Conservation (phyloP, 2,329 filamentous ascomycete species). For the Colletotrichum sp. region DNA sequence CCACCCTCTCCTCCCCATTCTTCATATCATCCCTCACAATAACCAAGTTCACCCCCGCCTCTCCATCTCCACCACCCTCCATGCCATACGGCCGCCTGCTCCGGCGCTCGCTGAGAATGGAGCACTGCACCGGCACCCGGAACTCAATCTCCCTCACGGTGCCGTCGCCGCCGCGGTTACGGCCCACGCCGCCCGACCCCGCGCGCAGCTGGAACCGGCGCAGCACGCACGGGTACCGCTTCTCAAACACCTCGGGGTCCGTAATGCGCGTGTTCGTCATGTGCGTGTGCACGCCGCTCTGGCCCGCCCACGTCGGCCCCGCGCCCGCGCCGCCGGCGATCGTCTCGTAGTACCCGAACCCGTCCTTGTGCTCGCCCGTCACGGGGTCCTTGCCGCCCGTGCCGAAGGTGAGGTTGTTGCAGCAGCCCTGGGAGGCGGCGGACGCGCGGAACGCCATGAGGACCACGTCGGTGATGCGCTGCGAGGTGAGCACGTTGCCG, state of each 20-base stretch:
- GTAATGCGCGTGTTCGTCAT: conserved; percentile 90
- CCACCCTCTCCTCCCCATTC: conserved; percentile 35
- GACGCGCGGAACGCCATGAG: conserved; percentile 81
- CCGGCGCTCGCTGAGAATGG: conserved; percentile 78
- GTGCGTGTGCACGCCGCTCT: conserved; percentile 79
- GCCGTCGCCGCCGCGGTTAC: conserved; percentile 76
- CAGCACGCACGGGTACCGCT: conserved; percentile 76
- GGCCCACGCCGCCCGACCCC: conserved; percentile 68
- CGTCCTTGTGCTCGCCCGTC: conserved; percentile 58
- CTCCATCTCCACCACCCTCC: conserved; percentile 72
- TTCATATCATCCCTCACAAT: conserved; percentile 41
- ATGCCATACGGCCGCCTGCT: conserved; percentile 80
- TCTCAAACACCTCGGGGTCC: conserved; percentile 80
- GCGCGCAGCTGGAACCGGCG: conserved; percentile 70
- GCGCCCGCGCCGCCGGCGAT: conserved; percentile 81
- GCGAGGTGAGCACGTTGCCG: conserved; percentile 81
- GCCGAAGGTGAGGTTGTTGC: conserved; percentile 86
- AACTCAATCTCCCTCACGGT: conserved; percentile 84
- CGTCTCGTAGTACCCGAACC: conserved; percentile 89
- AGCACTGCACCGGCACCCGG: conserved; percentile 76
- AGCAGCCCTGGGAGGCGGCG: conserved; percentile 80
- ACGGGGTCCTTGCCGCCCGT: conserved; percentile 70
- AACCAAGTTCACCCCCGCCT: conserved; percentile 75
- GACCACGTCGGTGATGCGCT: conserved; percentile 84
- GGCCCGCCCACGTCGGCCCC: conserved; percentile 74